Base-by-base conservation (phyloP, 192 early-diverging fungal species). In the Coemansia sp. region DNA sequence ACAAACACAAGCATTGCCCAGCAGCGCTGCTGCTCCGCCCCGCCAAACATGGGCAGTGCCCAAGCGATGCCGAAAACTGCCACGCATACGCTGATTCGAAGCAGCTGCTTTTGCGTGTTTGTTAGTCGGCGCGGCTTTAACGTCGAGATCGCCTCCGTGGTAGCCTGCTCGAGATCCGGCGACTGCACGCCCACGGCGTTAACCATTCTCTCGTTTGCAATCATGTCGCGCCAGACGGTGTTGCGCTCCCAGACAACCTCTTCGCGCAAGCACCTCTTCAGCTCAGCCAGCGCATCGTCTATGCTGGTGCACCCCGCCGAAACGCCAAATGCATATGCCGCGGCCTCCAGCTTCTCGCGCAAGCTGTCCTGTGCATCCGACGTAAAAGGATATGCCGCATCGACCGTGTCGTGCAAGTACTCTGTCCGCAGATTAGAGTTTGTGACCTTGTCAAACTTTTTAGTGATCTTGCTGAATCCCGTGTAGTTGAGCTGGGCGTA, bases 401-500 rank as follows among this genome's bases (percentile, higher is more conserved):
- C 81, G 13, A 96, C 89, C 10, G 84, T 70, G 48, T 84, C 70
- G 35, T 71, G 73, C 71, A 94, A 86, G 70, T 92, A 98, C 33
- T 79, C 63, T 20, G 81, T 73, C 65, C 92, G 93, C 48, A 94
- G 81, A 20, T 88, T 84, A 41, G 83, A 85, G 42, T 87, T 83
- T 7, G 91, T 93, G 32, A 98, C 92, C 75, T 98, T 98, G 79
- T 98, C 96, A 69, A 90, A 98, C 83, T 98, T 98, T 84, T 98
- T 98, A 19, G 95, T 76, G 69, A 96, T 94, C 73, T 98, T 98
- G 80, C 85, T 81, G 75, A 96, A 98, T 17, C 93, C 96, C 0
- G 93, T 96, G 64, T 87, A 79, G 85, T 98, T 96, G 53, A 96
- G 85, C 42, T 91, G 88, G 19, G 90, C 90, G 70, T 90, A 98